Base-by-base conservation (phyloP, 768 basidiomycete species). In the Mycena galopus region DNA sequence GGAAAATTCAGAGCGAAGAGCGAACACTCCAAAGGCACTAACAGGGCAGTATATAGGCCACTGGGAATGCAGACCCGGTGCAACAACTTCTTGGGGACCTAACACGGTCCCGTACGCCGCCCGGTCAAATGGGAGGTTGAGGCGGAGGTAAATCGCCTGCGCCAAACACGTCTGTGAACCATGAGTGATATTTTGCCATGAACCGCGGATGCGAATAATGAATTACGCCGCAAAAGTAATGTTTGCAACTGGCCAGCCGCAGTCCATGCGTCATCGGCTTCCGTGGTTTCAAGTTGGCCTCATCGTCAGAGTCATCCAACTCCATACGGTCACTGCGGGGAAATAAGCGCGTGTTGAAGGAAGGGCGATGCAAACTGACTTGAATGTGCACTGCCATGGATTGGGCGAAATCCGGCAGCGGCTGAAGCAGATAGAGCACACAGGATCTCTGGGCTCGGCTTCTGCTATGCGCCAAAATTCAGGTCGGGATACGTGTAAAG, bases 41-140 rank as follows among this genome's bases (percentile, higher is more conserved):
- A 77, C 76, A 1, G 76, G 74, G 71, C 76, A 75, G 5, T 30
- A 33, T 30, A 77, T 59, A 0, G 76, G 74, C 47, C 73, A 77
- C 33, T 75, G 63, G 16, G 67, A 21, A 5, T 51, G 65, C 12
- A 47, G 44, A 11, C 63, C 68, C 9, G 39, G 37, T 12, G 65
- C 30, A 3, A 33, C 65, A 4, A 35, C 33, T 35, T 59, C 64
- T 12, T 47, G 39, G 29, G 58, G 17, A 39, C 71, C 61, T 0
- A 60, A 37, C 0, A 66, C 60, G 12, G 42, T 65, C 12, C 76
- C 74, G 35, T 77, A 77, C 12, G 62, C 60, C 14, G 57, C 35
- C 5, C 29, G 72, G 47, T 77, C 67, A 35, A 77, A 77, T 11
- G 72, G 61, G 50, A 77, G 58, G 37, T 77, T 73, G 51, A 77